Conservation (phyloP, 164 flowering plant genomes). For the Protea cynaroides region DNA sequence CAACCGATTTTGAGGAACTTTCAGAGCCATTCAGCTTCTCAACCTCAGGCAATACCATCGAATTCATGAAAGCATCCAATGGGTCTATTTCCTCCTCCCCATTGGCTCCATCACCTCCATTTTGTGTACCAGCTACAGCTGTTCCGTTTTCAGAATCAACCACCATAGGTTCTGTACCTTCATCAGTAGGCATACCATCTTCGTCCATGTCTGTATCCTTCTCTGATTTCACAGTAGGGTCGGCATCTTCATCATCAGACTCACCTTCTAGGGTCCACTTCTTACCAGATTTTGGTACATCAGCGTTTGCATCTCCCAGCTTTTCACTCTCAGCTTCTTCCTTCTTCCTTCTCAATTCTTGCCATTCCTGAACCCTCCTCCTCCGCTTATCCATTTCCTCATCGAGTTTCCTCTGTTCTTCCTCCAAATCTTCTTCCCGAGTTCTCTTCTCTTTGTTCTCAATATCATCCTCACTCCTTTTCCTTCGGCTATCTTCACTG, state of each 20-base stretch:
- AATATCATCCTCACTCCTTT: slow-evolving; percentile 35
- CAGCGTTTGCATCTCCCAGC: slow-evolving; percentile 37
- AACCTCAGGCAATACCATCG: slow-evolving; percentile 91
- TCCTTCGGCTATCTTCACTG: slow-evolving; percentile 39
- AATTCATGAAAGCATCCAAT: slow-evolving; percentile 92
- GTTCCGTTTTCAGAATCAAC: slow-evolving; percentile 39
- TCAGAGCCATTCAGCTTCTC: slow-evolving; percentile 45
- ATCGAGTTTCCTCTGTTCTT: slow-evolving; percentile 72
- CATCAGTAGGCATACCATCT: slow-evolving; percentile 22
- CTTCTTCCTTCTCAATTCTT: slow-evolving; percentile 71
- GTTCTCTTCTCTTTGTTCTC: slow-evolving; percentile 36
- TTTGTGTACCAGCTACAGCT: slow-evolving; percentile 14
- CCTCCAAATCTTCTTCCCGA: slow-evolving; percentile 70
- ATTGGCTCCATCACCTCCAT: slow-evolving; percentile 24
- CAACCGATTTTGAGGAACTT: slow-evolving; percentile 21
- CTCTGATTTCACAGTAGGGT: slow-evolving; percentile 25
- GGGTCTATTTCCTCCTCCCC: slow-evolving; percentile 92
- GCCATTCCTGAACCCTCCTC: slow-evolving; percentile 99
- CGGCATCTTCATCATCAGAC: slow-evolving; percentile 82
- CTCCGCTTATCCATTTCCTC: slow-evolving; percentile 96
- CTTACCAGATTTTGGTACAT: slow-evolving; percentile 63
- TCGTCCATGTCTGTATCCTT: slow-evolving; percentile 49
- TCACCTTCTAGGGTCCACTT: slow-evolving; percentile 95
- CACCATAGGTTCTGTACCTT: slow-evolving; percentile 36
- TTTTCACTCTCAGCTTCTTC: slow-evolving; percentile 78